Percentiles rank a stretch among this genome's conserved stretches.
These are phyloP conservation scores for Suhomyces sp. DNA, from an alignment of 805 yeast species.

Conservation along the genomic window DNA sequence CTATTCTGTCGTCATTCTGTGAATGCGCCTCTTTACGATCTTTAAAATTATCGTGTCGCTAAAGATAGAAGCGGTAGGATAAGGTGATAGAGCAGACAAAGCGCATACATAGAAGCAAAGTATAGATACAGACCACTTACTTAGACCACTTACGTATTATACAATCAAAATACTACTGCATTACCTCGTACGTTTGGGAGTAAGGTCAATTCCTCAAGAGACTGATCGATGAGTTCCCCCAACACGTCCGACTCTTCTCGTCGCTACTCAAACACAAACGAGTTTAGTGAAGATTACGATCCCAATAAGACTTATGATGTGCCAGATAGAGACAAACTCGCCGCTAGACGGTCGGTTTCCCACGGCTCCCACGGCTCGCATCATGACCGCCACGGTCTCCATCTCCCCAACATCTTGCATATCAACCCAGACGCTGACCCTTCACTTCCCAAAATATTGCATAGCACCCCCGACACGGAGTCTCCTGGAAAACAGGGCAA, in stretches of 20 bases:
- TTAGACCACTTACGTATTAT: too few relatives aligned
- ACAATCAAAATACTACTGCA: too few relatives aligned
- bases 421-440: neutral
- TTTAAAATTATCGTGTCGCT: too few relatives aligned
- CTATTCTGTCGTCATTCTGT: too few relatives aligned
- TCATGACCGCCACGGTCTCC: neutral
- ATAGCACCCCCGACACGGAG: neutral
- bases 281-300: constrained; percentile 9
- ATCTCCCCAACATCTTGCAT: neutral
- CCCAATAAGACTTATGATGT: constrained; percentile 11
- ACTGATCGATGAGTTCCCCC: neutral
- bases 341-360: neutral
- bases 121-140: too few relatives aligned
- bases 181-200: too few relatives aligned
- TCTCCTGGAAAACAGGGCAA: neutral
- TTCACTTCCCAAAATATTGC: neutral
- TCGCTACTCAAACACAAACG: neutral
- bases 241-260: neutral
- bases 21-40: too few relatives aligned
- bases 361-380: neutral
- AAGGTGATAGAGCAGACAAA: too few relatives aligned
- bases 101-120: too few relatives aligned
- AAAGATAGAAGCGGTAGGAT: too few relatives aligned
- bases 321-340: neutral
- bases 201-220: too few relatives aligned